Evolutionary conservation across 108 stramenopile species (phyloP).

Genomic region (Pseudonitzschia multiseries): DNA sequence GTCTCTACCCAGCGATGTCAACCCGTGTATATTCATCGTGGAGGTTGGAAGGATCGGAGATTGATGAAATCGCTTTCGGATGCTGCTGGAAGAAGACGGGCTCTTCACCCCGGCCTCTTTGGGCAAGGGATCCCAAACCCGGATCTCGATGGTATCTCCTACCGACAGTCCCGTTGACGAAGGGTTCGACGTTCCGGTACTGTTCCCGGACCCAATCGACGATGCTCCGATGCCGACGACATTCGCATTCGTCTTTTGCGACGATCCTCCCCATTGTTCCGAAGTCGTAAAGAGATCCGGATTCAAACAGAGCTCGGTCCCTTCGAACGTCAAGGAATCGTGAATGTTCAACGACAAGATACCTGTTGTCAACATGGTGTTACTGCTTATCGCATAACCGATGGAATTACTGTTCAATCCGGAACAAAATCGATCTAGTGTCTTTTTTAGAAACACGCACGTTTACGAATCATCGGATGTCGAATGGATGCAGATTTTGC

Average conservation of each 20-base stretch:
- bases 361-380: slow-evolving; percentile 46
- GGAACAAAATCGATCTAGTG: neutral
- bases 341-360: slow-evolving; percentile 79
- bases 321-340: slow-evolving; percentile 81
- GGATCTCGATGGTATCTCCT: slow-evolving; percentile 79
- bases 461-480: too few relatives aligned
- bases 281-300: slow-evolving; percentile 65
- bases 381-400: neutral
- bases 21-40: slow-evolving; percentile 1
- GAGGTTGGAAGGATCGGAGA: neutral
- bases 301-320: slow-evolving; percentile 78
- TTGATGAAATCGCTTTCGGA: slow-evolving; percentile 11
- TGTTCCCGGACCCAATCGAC: slow-evolving; percentile 32
- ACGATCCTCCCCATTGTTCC: neutral
- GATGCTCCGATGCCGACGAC: slow-evolving; percentile 14
- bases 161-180: slow-evolving; percentile 25
- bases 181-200: slow-evolving; percentile 6
- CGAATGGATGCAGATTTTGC: too few relatives aligned
- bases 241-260: slow-evolving; percentile 19
- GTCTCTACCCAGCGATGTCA: neutral
- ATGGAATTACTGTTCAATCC: neutral
- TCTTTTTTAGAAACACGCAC: neutral
- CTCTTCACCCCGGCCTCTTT: slow-evolving; percentile 14
- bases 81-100: neutral
- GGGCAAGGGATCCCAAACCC: slow-evolving; percentile 72